phyloP scores from a whole-genome alignment of 192 early-diverging fungal genomes.

The Paraglomus brasilianum region DNA sequence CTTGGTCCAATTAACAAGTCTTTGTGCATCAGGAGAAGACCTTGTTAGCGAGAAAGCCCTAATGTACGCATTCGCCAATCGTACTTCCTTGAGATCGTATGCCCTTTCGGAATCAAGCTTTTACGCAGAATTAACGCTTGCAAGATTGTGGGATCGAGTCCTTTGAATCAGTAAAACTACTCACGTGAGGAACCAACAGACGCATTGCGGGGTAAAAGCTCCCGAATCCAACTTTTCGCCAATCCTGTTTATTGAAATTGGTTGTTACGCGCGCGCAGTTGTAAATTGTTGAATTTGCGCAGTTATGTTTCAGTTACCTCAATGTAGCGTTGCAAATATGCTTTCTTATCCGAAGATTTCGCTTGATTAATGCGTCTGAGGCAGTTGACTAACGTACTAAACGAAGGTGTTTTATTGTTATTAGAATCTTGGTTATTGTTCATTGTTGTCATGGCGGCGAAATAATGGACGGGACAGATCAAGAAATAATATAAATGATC shows the following conservation, averaged over 20 bases:
- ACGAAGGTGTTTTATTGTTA: too few species aligned
- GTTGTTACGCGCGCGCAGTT: too few species aligned
- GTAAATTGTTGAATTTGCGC: too few species aligned
- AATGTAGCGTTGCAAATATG: too few species aligned
- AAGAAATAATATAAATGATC: too few species aligned
- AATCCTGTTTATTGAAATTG: neutral
- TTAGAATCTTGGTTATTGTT: too few species aligned
- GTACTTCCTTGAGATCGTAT: constrained; percentile 68
- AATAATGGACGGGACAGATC: too few species aligned
- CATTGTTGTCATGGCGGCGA: too few species aligned
- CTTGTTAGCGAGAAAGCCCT: constrained; percentile 55
- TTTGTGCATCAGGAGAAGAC: constrained; percentile 58
- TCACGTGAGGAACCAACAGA: constrained; percentile 41
- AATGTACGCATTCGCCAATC: constrained; percentile 64
- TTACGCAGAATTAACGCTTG: neutral
- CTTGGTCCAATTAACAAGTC: constrained; percentile 60
- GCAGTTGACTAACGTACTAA: too few species aligned
- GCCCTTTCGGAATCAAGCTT: constrained; percentile 58
- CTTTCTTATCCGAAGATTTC: too few species aligned
- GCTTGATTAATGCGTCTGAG: too few species aligned
- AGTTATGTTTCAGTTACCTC: too few species aligned
- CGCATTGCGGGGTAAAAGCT: constrained; percentile 37
- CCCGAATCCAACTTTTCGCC: constrained; percentile 1
- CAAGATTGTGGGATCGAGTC: neutral
- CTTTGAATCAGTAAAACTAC: neutral